Evolutionary conservation across 495 filamentous ascomycete genomes (phyloP), one percentile per base, ranked within the genome.

Genomic region (Chaetomium tenue): DNA sequence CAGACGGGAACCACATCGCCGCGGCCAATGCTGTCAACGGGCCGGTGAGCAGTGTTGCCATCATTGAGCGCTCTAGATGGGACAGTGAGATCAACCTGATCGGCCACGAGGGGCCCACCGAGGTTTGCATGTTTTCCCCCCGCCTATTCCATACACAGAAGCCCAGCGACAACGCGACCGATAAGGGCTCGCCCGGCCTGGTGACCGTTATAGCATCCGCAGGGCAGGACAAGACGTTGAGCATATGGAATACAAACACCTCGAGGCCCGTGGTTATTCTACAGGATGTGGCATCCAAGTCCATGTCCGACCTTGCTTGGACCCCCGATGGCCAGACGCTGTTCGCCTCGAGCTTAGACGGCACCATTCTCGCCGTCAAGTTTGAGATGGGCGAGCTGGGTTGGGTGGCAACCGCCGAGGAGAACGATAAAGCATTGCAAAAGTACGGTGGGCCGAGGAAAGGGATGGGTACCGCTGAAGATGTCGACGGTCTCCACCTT

Each of bases 31-130:
- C 94, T 0, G 90, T 93, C 20, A 99, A 99, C 71, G 94, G 94
- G 0, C 94, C 94, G 2, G 94, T 99, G 18, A 96, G 91, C 77
- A 96, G 93, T 0, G 93, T 97, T 13, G 94, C 93, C 18, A 97
- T 99, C 55, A 91, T 98, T 59, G 91, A 96, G 64, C 89, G 94
- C 66, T 88, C 91, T 25, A 85, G 83, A 12, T 99, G 94, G 94
- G 92, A 97, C 71, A 91, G 91, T 61, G 92, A 98, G 73, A 98
- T 98, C 78, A 96, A 96, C 75, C 79, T 99, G 37, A 95, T 99
- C 59, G 94, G 94, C 4, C 95, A 98, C 70, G 94, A 99, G 82
- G 92, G 89, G 8, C 94, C 94, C 1, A 92, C 94, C 4, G 94
- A 98, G 78, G 94, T 98, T 15, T 97, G 93, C 79, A 89, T 94